phyloP scores from a whole-genome alignment of 1,284 basidiomycete genomes.

The Taiwanofungus camphoratus region DNA sequence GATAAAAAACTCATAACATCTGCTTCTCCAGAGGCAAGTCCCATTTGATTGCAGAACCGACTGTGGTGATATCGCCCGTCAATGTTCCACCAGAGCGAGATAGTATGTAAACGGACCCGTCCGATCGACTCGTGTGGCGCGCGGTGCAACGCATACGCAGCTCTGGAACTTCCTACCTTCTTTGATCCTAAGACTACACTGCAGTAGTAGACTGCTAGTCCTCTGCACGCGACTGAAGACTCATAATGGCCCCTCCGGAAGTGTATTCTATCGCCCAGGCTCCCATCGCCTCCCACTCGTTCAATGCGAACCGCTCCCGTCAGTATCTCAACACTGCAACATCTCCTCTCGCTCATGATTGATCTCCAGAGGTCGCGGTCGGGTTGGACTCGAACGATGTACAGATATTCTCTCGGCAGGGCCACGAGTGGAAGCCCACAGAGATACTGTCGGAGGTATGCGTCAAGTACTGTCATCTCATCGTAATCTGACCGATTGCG shows the following conservation, averaged over 20 bases:
- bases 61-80: too few relatives aligned
- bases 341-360: conserved; percentile 4
- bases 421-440: conserved; percentile 69
- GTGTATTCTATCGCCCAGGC: conserved; percentile 74
- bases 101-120: too few relatives aligned
- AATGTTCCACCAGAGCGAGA: too few relatives aligned
- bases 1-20: too few relatives aligned
- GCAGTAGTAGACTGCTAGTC: conserved; percentile 80
- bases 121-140: too few relatives aligned
- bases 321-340: conserved; percentile 35
- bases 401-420: conserved; percentile 71
- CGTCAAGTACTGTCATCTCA: not conserved
- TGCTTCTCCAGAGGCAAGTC: too few relatives aligned
- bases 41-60: too few relatives aligned
- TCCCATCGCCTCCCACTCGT: conserved; percentile 88
- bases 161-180: too few relatives aligned
- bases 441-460: conserved; percentile 84
- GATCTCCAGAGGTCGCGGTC: conserved; percentile 75
- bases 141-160: too few relatives aligned
- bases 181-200: too few relatives aligned
- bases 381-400: conserved; percentile 90
- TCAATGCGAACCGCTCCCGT: conserved; percentile 89
- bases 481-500: not conserved
- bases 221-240: conserved; percentile 40
- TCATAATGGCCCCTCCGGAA: conserved; percentile 68